Base-by-base conservation (phyloP, 805 yeast species). In the Candida adriatica region DNA sequence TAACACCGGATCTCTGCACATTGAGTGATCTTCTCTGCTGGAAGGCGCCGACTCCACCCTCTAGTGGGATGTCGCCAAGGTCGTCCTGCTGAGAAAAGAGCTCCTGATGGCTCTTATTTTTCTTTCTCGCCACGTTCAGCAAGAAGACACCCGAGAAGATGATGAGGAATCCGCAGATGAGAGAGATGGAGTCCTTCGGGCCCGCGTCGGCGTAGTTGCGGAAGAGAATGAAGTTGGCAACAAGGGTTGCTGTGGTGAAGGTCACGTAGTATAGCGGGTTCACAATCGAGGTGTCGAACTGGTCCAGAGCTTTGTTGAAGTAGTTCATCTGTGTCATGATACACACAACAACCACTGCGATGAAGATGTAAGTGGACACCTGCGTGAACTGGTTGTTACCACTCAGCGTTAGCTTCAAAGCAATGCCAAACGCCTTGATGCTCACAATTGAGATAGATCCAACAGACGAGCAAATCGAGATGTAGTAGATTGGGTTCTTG, bases 381-480 rank as follows among this genome's bases (percentile, higher is more conserved):
- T 86, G 92, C 2, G 85, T 70, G 58, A 86, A 84, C 64, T 86
- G 96, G 59, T 87, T 86, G 59, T 77, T 82, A 6, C 96, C 96
- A 24, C 74, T 64, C 14, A 86, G 64, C 2, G 95, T 84, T 51
- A 86, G 70, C 59, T 86, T 86, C 51, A 86, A 65, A 1, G 95
- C 95, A 46, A 86, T 81, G 21, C 96, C 96, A 60, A 86, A 86
- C 1, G 94, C 95, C 62, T 86, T 86, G 59, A 86, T 87, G 17
- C 94, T 67, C 82, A 88, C 87, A 33, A 86, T 94, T 5, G 92
- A 79, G 30, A 86, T 80, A 3, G 94, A 83, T 2, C 96, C 96
- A 34, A 85, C 95, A 3, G 85, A 66, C 2, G 94, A 82, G 58
- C 96, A 86, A 49, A 86, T 85, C 6, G 94, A 81, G 43, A 86